Base-by-base conservation (phyloP, 192 early-diverging fungal genomes). In the Irineochytrium annulatum region DNA sequence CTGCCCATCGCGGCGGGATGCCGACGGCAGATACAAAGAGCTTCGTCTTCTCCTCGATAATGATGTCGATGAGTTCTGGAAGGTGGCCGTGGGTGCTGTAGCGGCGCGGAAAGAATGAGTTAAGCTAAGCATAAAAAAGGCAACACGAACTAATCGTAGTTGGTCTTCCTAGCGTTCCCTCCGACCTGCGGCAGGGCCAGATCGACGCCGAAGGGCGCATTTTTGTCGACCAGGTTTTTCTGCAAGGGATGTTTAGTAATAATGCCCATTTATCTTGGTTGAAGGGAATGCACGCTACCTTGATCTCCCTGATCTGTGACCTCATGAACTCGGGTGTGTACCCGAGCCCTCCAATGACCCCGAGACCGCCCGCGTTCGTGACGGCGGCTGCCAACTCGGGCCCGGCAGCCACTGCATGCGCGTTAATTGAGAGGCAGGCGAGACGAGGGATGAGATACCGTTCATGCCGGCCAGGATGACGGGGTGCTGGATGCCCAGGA, bases 61-160 rank as follows among this genome's bases (percentile, higher is more conserved):
- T 73, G 44, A 77, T 65, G 55, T 76, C 68, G 52, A 77, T 75
- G 22, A 77, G 60, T 43, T 75, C 75, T 3, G 75, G 75, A n/a
- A 77, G 70, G 19, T 74, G 39, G 8, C 74, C 75, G 13, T 76
- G 41, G 43, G 73, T 77, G 65, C 59, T 61, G 43, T 17, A 65
- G 8, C 3, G 28, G 28, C 8, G 43, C 13, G 13, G 26, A 56
- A 17, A 13, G 16, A 43, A 22, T 24, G 6, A 27, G 22, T 46
- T n/a, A 13, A 8, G 43, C 43, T 43, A 14, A 14, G 17, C 28
- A 20, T 45, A 45, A 17, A 34, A 29, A 26, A 61, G 34, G 53
- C 1, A 22, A 46, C 14, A 55, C 46, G 26, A 8, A 61, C 59
- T 72, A 76, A 63, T 76, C 74, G 48, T 76, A 73, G 63, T 77